Conservation (phyloP, 106 monocot genomes). For the Acorus calamus region DNA sequence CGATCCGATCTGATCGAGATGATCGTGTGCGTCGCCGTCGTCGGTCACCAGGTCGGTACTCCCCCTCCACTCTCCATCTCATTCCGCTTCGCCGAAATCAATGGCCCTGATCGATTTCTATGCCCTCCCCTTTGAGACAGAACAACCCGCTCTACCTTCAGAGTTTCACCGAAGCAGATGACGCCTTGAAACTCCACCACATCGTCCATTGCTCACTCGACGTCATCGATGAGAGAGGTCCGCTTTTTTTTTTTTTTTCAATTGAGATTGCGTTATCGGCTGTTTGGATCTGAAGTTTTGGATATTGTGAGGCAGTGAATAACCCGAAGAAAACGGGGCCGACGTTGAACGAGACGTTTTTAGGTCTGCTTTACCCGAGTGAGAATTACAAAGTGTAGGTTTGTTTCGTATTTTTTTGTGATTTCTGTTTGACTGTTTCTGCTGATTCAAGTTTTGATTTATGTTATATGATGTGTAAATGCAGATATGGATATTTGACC, state of each 20-base stretch:
- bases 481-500: conserved; percentile 93
- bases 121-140: conserved; percentile 18
- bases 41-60: conserved; percentile 64
- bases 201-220: conserved; percentile 94
- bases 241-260: background rate
- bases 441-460: too few species aligned
- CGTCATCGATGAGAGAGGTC: conserved; percentile 91
- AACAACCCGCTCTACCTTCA: conserved; percentile 91
- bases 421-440: too few species aligned
- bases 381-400: conserved; percentile 98
- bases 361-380: conserved; percentile 87
- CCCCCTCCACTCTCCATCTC: background rate
- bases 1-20: conserved; percentile 13
- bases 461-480: too few species aligned
- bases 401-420: background rate
- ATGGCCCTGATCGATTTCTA: conserved; percentile 4
- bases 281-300: background rate
- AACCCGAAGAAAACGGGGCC: conserved; percentile 88
- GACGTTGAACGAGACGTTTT: conserved; percentile 81
- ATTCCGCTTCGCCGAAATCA: background rate
- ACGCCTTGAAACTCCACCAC: conserved; percentile 91
- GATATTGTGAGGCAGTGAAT: conserved; percentile 43
- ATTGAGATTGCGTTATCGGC: background rate
- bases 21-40: conserved; percentile 83
- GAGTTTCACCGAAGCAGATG: conserved; percentile 89